These are phyloP conservation scores for Penicillium paxilli DNA, from an alignment of 495 filamentous ascomycete genomes.

Conservation along the genomic window DNA sequence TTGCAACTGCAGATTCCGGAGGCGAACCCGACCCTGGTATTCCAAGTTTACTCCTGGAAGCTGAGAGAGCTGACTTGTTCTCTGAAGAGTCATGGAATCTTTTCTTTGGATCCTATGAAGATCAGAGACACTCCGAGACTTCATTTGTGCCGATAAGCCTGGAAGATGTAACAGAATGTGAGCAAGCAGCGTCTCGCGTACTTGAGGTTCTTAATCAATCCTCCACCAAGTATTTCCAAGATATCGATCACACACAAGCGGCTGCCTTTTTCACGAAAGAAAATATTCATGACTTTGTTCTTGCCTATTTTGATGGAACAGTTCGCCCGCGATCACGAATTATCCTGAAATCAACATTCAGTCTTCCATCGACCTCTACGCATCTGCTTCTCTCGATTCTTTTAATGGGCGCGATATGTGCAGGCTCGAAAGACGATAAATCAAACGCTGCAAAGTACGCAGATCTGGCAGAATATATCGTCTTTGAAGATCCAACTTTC, in stretches of 20 bases:
- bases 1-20: slow-evolving; percentile 11
- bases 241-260: not conserved
- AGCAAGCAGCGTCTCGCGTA: not conserved
- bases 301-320: slow-evolving; percentile 16
- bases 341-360: slow-evolving; percentile 15
- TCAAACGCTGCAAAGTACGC: slow-evolving; percentile 1
- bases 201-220: not conserved
- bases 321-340: slow-evolving; percentile 19
- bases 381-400: slow-evolving; percentile 9
- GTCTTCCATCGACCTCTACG: slow-evolving; percentile 3
- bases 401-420: slow-evolving; percentile 14
- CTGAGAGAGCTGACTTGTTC: slow-evolving; percentile 5
- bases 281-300: slow-evolving; percentile 7
- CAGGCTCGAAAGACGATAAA: not conserved
- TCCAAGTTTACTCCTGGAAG: slow-evolving; percentile 10
- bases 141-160: slow-evolving; percentile 1
- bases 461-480: slow-evolving; percentile 5
- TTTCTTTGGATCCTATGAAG: slow-evolving; percentile 4
- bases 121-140: not conserved
- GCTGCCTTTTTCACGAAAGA: slow-evolving; percentile 5
- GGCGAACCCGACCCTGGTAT: not conserved
- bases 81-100: slow-evolving; percentile 13
- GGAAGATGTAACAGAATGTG: not conserved
- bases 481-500: slow-evolving; percentile 10
- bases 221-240: not conserved